phyloP scores from a whole-genome alignment of 1,284 basidiomycete species.

The Spongispora temasekensis region DNA sequence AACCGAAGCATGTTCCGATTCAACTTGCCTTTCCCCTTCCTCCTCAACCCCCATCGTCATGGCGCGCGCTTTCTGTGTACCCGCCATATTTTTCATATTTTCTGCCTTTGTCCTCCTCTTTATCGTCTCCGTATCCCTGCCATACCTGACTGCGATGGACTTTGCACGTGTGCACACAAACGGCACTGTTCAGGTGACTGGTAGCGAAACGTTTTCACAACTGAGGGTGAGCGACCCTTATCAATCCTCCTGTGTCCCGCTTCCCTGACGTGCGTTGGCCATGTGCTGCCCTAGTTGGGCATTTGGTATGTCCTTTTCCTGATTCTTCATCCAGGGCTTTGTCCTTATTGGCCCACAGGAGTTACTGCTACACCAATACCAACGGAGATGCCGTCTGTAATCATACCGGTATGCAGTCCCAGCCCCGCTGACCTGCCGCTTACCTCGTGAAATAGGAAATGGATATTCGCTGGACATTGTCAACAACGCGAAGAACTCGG shows the following conservation, averaged over 20 bases:
- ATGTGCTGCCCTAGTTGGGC: constrained; percentile 23
- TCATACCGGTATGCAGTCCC: constrained; percentile 7
- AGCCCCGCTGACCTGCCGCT: constrained; percentile 3
- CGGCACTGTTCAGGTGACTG: constrained; percentile 32
- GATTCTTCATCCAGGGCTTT: not conserved
- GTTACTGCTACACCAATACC: constrained; percentile 23
- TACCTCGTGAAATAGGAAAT: constrained; percentile 40
- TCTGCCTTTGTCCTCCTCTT: constrained; percentile 65
- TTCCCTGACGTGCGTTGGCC: constrained; percentile 13
- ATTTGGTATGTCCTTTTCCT: constrained; percentile 26
- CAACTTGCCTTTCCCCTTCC: constrained; percentile 6
- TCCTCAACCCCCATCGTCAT: constrained; percentile 35
- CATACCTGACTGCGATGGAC: constrained; percentile 64
- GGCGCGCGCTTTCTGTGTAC: constrained; percentile 62
- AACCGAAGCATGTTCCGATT: constrained; percentile 2
- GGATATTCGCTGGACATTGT: constrained; percentile 51
- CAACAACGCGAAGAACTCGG: constrained; percentile 26
- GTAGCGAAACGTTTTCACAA: constrained; percentile 41
- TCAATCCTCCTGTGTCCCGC: not conserved
- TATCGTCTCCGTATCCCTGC: constrained; percentile 69
- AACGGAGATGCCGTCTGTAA: constrained; percentile 23
- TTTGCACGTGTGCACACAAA: constrained; percentile 57
- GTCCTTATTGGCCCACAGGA: constrained; percentile 21
- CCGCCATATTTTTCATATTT: constrained; percentile 62
- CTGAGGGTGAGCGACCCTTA: constrained; percentile 51